Percentiles rank a stretch among this genome's conserved stretches.
Evolutionary conservation across 352 stramenopile species (phyloP).

Genomic region (Pythium biforme): DNA sequence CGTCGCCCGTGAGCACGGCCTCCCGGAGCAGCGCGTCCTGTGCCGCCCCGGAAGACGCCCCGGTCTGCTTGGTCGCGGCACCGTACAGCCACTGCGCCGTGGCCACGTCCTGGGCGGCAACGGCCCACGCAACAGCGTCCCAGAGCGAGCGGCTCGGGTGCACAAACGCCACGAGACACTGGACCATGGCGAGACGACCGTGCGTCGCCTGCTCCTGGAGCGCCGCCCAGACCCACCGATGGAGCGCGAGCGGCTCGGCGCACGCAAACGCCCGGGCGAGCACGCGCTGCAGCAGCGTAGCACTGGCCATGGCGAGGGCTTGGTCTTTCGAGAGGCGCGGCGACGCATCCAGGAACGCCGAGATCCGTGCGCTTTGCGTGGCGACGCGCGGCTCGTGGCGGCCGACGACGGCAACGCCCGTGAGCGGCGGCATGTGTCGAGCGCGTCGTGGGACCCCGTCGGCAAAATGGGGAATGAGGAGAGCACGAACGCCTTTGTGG

Average conservation of each 20-base stretch:
- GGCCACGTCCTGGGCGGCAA: conserved; percentile 5
- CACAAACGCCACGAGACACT: conserved; percentile 18
- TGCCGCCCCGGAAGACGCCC: neutral
- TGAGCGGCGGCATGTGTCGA: conserved; percentile 12
- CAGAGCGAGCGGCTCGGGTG: conserved; percentile 14
- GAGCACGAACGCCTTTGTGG: neutral
- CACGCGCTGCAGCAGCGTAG: conserved; percentile 13
- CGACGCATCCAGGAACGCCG: conserved; percentile 13
- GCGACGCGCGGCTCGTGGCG: conserved; percentile 10
- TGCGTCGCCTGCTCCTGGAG: neutral
- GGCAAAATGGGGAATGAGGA: neutral
- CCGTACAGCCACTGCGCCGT: conserved; percentile 11
- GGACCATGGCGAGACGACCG: neutral
- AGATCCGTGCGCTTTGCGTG: neutral
- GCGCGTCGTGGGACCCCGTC: neutral
- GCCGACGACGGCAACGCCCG: neutral
- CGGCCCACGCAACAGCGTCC: conserved; percentile 11
- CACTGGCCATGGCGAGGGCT: conserved; percentile 1
- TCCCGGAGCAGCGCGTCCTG: conserved; percentile 15
- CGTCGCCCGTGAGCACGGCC: conserved; percentile 9
- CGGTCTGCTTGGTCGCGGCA: neutral
- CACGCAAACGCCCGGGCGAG: neutral
- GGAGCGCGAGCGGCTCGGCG: conserved; percentile 2
- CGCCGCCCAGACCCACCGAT: conserved; percentile 14
- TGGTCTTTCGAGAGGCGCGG: neutral